Conservation (phyloP, 805 yeast species). For the Ogataea ramenticola region DNA sequence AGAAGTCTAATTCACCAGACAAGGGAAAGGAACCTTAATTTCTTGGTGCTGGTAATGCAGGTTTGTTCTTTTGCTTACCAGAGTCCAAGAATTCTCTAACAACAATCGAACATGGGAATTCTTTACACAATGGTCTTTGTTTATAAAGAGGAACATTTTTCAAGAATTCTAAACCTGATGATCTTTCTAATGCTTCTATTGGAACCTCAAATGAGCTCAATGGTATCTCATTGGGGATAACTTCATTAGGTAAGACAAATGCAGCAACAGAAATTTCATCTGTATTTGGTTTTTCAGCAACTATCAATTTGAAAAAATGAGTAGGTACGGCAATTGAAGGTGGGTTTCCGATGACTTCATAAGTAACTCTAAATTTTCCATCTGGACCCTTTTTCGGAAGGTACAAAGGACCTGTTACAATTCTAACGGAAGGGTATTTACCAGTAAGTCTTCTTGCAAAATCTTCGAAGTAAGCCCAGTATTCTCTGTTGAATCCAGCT, state of each 20-base stretch:
- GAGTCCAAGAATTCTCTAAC: constrained; percentile 72
- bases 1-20: too few species aligned
- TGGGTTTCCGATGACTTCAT: constrained; percentile 94
- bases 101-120: constrained; percentile 69
- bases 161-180: constrained; percentile 78
- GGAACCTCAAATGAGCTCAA: constrained; percentile 80
- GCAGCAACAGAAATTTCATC: constrained; percentile 73
- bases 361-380: constrained; percentile 77
- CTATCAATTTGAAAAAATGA: constrained; percentile 85
- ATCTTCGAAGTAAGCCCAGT: constrained; percentile 96
- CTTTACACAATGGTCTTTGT: constrained; percentile 65
- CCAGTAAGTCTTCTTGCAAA: constrained; percentile 72
- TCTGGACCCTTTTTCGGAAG: constrained; percentile 69
- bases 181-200: constrained; percentile 77
- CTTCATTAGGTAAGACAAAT: constrained; percentile 87
- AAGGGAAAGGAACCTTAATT: too few species aligned
- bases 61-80: constrained; percentile 7
- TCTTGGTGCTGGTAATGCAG: constrained; percentile 17
- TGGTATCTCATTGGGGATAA: constrained; percentile 63
- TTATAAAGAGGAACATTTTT: constrained; percentile 53
- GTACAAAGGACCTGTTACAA: constrained; percentile 91
- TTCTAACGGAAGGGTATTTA: constrained; percentile 67
- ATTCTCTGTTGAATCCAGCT: constrained; percentile 93
- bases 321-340: constrained; percentile 97
- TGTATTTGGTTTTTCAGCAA: constrained; percentile 57